Evolutionary conservation across 257 asterid genomes (phyloP), one percentile per base, ranked within the genome.

Genomic region (Echites panduratus): DNA sequence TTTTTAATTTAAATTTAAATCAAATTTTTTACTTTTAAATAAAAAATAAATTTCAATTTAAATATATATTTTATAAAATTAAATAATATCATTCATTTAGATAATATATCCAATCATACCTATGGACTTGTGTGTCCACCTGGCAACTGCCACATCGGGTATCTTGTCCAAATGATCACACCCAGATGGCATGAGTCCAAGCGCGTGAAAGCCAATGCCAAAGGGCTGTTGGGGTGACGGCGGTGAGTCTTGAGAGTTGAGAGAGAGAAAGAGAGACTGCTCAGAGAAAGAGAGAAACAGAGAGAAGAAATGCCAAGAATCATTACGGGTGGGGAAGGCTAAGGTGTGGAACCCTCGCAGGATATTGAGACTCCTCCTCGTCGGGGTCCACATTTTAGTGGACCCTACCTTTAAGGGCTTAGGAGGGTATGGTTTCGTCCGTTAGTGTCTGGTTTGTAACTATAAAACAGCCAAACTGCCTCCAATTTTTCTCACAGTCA

Each of bases 401-500:
- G 87, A 79, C 7, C 84, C 87, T 78, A 65, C 29, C n/a, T 72
- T 54, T 61, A 58, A 77, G 45, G 9, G 71, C 61, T 71, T 70
- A 12, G 70, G 59, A 27, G 81, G 80, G 44, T 69, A 70, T 74
- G 44, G 61, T 50, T 73, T 83, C 84, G 89, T 84, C 90, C 65
- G 82, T 75, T 84, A 53, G 86, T 77, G 86, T 81, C 58, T 52
- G 35, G 63, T 73, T 57, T 75, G 52, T 85, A 80, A 83, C 90
- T 90, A 90, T 90, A 90, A 88, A 88, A 85, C 58, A 73, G 57
- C 72, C 80, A 77, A 80, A 81, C 86, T 77, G 73, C 89, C 88
- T 72, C 84, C 76, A 78, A 73, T 73, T 73, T 74, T 75, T 77
- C 81, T 27, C 87, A 73, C 79, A 75, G 74, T 75, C 40, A 71